These are phyloP conservation scores for Litchi chinensis DNA, from an alignment of 345 rosid genomes.

Conservation along the genomic window DNA sequence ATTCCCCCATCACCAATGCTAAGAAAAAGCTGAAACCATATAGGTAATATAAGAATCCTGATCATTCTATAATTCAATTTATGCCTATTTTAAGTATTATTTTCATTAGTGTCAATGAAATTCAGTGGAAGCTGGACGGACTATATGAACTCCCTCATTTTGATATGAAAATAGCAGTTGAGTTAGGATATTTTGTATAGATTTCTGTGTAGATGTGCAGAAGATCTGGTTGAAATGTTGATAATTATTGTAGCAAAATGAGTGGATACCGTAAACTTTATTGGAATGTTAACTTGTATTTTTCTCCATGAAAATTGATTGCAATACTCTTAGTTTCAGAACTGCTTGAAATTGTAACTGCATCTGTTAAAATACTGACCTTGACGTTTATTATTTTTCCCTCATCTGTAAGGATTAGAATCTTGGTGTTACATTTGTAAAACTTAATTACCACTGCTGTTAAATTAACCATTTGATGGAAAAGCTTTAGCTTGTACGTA, in stretches of 20 bases:
- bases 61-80: background rate
- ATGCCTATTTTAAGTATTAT: background rate
- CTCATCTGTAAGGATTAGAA: background rate
- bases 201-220: background rate
- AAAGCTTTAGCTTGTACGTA: background rate
- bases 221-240: background rate
- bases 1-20: background rate
- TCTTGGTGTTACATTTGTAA: background rate
- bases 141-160: no score
- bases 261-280: background rate
- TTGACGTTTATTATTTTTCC: background rate
- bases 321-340: background rate
- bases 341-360: background rate
- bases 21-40: background rate
- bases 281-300: background rate
- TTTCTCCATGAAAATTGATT: constrained; percentile 7
- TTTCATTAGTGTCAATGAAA: background rate
- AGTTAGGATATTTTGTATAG: background rate
- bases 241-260: background rate
- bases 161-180: background rate
- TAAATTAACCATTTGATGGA: no score
- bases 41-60: background rate
- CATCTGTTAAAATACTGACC: background rate
- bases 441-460: background rate
- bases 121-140: background rate